Evolutionary conservation across 2,329 filamentous ascomycete species (phyloP).

Genomic region (Fusarium dlaminii): DNA sequence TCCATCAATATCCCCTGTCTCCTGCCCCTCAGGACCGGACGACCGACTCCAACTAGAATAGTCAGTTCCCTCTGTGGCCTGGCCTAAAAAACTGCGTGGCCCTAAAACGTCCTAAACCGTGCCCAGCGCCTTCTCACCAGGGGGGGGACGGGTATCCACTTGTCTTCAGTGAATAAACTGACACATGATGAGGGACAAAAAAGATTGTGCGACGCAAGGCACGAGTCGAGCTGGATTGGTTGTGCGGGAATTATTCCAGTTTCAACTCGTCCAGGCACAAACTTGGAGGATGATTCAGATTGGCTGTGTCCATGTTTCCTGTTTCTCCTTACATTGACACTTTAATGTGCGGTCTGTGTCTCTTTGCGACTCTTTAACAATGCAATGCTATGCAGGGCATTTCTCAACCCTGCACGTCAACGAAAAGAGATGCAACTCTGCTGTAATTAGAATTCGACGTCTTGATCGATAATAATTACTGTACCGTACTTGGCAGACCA

Average conservation of each 20-base stretch:
- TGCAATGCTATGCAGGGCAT: constrained; percentile 21
- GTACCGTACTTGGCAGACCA: constrained; percentile 4
- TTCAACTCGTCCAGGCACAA: constrained; percentile 4
- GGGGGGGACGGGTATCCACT: not conserved
- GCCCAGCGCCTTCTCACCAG: constrained; percentile 13
- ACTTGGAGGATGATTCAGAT: not conserved
- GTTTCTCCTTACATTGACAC: constrained; percentile 22
- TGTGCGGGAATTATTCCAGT: constrained; percentile 29
- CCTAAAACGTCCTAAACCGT: constrained; percentile 24
- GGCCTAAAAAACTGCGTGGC: constrained; percentile 12
- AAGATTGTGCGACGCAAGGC: constrained; percentile 22
- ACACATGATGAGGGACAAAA: not conserved
- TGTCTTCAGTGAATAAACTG: not conserved
- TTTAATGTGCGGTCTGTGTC: constrained; percentile 1
- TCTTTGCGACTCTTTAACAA: constrained; percentile 1
- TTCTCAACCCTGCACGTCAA: constrained; percentile 15
- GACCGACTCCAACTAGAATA: constrained; percentile 3
- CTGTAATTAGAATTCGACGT: constrained; percentile 4
- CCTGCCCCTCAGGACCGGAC: constrained; percentile 1
- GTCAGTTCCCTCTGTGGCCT: not conserved
- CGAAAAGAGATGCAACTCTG: not conserved
- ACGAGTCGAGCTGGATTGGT: constrained; percentile 34
- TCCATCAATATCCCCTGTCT: constrained; percentile 18
- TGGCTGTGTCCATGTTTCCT: not conserved
- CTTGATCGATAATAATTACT: not conserved